Conservation (phyloP, 2,329 filamentous ascomycete genomes). For the Colletotrichum chrysophilum region DNA sequence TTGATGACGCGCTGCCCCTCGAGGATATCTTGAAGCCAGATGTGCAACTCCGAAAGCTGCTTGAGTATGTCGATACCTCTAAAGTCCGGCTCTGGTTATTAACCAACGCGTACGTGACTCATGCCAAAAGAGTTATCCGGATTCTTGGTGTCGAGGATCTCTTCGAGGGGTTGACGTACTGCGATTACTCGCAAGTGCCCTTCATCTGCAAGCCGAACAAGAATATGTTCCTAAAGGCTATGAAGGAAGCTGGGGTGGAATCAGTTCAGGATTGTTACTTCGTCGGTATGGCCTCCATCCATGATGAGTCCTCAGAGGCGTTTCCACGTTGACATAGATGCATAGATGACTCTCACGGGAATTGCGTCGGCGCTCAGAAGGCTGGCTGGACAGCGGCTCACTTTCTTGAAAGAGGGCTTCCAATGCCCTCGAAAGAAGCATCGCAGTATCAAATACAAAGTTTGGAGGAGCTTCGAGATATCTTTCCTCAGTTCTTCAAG, state of each 20-base stretch:
- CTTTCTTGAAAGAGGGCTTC: conserved; percentile 77
- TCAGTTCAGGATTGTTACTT: conserved; percentile 37
- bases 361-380: conserved; percentile 75
- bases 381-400: conserved; percentile 87
- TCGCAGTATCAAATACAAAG: neutral
- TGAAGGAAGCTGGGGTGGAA: conserved; percentile 78
- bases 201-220: conserved; percentile 87
- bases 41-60: conserved; percentile 71
- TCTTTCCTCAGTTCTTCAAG: neutral
- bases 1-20: conserved; percentile 75
- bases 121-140: conserved; percentile 81
- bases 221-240: conserved; percentile 86
- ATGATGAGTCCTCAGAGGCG: too few relatives aligned
- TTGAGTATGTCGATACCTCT: conserved; percentile 80
- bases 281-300: neutral
- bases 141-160: conserved; percentile 83
- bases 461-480: neutral
- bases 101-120: conserved; percentile 93
- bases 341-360: conserved; percentile 83
- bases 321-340: conserved; percentile 47
- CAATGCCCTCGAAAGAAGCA: neutral
- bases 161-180: conserved; percentile 95
- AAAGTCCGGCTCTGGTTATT: conserved; percentile 93
- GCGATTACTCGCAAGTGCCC: conserved; percentile 77
- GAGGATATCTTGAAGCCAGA: neutral